A percentile compares a stretch with the other conserved stretches of the same genome.
phyloP scores from a whole-genome alignment of 2,329 filamentous ascomycete genomes.

The Cyclaneusma minus region DNA sequence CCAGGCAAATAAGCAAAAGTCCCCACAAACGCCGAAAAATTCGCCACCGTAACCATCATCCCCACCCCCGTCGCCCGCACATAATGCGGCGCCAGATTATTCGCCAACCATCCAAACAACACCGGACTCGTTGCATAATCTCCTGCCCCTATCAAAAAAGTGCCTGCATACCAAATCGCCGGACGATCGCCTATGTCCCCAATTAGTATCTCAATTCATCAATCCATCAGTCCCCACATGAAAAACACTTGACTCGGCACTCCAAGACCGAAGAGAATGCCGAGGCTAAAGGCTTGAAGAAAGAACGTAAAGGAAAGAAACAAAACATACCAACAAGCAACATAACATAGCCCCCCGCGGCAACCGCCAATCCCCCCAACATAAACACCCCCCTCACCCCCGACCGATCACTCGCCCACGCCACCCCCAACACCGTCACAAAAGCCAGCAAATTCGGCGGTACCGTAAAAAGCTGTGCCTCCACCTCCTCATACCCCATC shows the following conservation, averaged over 20 bases:
- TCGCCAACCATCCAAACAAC: conserved; percentile 23
- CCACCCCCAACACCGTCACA: conserved; percentile 18
- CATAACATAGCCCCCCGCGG: conserved; percentile 21
- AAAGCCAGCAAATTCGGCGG: conserved; percentile 21
- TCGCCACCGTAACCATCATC: conserved; percentile 24
- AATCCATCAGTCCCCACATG: too few relatives aligned
- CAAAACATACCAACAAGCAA: conserved; percentile 18
- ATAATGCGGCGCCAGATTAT: conserved; percentile 27
- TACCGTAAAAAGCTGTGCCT: conserved; percentile 21
- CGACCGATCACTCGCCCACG: conserved; percentile 19
- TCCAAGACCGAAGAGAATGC: too few relatives aligned
- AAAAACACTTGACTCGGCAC: too few relatives aligned
- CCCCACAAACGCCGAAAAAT: conserved; percentile 26
- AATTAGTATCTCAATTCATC: too few relatives aligned
- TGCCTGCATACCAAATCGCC: conserved; percentile 20
- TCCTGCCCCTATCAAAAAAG: conserved; percentile 19
- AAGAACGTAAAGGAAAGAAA: too few relatives aligned
- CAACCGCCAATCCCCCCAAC: conserved; percentile 16
- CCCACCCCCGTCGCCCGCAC: conserved; percentile 25
- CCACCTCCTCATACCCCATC: conserved; percentile 24
- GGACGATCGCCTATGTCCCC: too few relatives aligned
- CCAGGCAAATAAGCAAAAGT: conserved; percentile 27
- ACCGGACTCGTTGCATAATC: conserved; percentile 15
- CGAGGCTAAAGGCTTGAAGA: too few relatives aligned
- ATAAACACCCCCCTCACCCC: conserved; percentile 19